Percentiles rank a stretch among this genome's conserved stretches.
These are phyloP conservation scores for Potentilla sterilis DNA, from an alignment of 306 rosid genomes.

Conservation along the genomic window DNA sequence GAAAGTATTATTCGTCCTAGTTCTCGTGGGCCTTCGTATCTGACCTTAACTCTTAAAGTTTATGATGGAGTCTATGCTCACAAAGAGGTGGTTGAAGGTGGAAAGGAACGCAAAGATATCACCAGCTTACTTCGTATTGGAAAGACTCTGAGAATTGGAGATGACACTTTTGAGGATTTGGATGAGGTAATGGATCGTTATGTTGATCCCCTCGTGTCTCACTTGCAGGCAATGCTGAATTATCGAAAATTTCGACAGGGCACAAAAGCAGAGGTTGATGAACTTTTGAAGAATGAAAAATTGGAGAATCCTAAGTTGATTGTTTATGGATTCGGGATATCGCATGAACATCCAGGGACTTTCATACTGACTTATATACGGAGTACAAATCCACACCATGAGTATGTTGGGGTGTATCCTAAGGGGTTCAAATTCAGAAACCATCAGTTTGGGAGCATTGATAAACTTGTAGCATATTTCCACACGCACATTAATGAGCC, in stretches of 20 bases:
- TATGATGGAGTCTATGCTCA: conserved; percentile 97
- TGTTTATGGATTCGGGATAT: conserved; percentile 86
- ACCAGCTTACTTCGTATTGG: conserved; percentile 94
- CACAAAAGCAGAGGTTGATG: conserved; percentile 88
- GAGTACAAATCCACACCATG: conserved; percentile 95
- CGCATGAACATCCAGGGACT: conserved; percentile 98
- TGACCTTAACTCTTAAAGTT: conserved; percentile 89
- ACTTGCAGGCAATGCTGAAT: conserved; percentile 74
- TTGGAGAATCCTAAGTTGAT: conserved; percentile 79
- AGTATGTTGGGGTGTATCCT: conserved; percentile 94
- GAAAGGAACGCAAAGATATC: conserved; percentile 94
- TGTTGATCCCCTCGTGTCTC: conserved; percentile 91
- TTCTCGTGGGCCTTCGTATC: conserved; percentile 85
- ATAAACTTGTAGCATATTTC: conserved; percentile 83
- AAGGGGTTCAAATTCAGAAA: conserved; percentile 96
- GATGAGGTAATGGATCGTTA: conserved; percentile 99
- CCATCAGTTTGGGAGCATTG: conserved; percentile 92
- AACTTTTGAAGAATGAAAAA: conserved; percentile 72
- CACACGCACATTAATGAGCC: conserved; percentile 92
- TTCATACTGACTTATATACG: conserved; percentile 82
- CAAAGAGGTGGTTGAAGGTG: conserved; percentile 94
- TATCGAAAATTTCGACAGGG: conserved; percentile 90
- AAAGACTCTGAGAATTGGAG: conserved; percentile 94
- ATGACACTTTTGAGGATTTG: conserved; percentile 96
- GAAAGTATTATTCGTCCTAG: conserved; percentile 96